phyloP scores from a whole-genome alignment of 2,329 filamentous ascomycete genomes.

The Colletotrichum lentis region DNA sequence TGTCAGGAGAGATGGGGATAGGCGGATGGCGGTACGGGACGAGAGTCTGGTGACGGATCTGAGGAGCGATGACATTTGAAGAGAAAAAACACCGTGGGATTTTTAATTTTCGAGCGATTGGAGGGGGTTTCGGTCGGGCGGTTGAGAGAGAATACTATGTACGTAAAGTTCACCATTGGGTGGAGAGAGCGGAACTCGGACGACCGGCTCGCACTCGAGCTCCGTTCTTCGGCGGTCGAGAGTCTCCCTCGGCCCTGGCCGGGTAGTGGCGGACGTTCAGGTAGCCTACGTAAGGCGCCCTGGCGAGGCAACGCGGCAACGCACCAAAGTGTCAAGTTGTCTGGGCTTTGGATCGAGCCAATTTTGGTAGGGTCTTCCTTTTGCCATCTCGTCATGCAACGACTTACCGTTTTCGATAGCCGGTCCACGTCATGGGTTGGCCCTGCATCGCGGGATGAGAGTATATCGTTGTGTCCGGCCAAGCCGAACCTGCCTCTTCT shows the following conservation, averaged over 20 bases:
- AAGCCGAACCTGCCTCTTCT: not conserved
- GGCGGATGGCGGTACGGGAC: slow-evolving; percentile 18
- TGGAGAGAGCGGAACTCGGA: slow-evolving; percentile 9
- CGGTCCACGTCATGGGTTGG: no score
- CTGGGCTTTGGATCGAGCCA: not conserved
- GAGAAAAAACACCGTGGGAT: slow-evolving; percentile 4
- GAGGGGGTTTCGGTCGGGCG: not conserved
- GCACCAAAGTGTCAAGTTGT: not conserved
- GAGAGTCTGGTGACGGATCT: slow-evolving; percentile 37
- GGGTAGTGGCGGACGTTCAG: slow-evolving; percentile 22
- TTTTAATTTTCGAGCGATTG: slow-evolving; percentile 1
- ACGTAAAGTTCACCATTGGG: slow-evolving; percentile 8
- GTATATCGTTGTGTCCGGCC: not conserved
- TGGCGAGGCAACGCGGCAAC: not conserved
- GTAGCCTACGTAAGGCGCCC: not conserved
- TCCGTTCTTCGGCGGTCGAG: slow-evolving; percentile 37
- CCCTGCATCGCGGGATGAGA: not conserved
- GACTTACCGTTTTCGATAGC: no score
- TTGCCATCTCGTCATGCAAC: not conserved
- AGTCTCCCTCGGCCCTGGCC: slow-evolving; percentile 16
- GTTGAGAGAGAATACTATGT: slow-evolving; percentile 3
- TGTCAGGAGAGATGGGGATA: slow-evolving; percentile 7
- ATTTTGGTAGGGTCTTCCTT: not conserved
- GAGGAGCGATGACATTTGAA: slow-evolving; percentile 36
- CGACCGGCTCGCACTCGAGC: slow-evolving; percentile 20